A percentile compares a stretch with the other conserved stretches of the same genome.
Evolutionary conservation across 441 rosid species (phyloP).

Genomic region (Erysimum pusillum): DNA sequence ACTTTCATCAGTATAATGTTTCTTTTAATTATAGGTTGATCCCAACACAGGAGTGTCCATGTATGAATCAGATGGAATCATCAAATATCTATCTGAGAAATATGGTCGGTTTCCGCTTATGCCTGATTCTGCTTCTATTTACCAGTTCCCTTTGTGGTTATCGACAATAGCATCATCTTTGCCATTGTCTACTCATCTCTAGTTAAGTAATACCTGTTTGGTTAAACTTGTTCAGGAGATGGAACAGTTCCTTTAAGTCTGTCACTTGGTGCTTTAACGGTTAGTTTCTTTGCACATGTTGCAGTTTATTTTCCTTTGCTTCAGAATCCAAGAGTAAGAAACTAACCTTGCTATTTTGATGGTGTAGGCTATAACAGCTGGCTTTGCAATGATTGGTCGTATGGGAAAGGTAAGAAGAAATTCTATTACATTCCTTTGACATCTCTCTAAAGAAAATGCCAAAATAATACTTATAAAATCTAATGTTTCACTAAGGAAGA

Average conservation of each 20-base stretch:
- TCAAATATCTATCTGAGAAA: constrained; percentile 80
- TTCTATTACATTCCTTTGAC: constrained; percentile 26
- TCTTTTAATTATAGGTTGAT: constrained; percentile 63
- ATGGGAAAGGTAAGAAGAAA: constrained; percentile 71
- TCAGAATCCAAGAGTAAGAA: constrained; percentile 1
- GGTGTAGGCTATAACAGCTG: constrained; percentile 90
- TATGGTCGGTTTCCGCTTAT: constrained; percentile 63
- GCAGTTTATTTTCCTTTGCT: constrained; percentile 9
- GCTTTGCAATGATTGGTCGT: constrained; percentile 88
- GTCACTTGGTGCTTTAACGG: constrained; percentile 85
- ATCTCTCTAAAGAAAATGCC: not conserved
- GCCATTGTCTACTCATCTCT: not conserved
- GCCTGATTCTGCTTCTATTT: constrained; percentile 17
- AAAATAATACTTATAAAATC: not conserved
- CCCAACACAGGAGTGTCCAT: constrained; percentile 92
- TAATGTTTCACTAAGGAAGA: not conserved
- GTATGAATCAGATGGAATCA: constrained; percentile 95
- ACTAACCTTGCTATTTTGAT: constrained; percentile 24
- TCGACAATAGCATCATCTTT: not conserved
- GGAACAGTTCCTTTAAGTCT: constrained; percentile 79
- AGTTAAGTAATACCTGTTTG: constrained; percentile 16
- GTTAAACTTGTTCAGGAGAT: constrained; percentile 70
- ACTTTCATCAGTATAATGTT: not conserved
- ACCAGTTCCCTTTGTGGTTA: not conserved
- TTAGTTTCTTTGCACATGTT: constrained; percentile 46